Base-by-base conservation (phyloP, 257 asterid species). In the Petunia secreta region DNA sequence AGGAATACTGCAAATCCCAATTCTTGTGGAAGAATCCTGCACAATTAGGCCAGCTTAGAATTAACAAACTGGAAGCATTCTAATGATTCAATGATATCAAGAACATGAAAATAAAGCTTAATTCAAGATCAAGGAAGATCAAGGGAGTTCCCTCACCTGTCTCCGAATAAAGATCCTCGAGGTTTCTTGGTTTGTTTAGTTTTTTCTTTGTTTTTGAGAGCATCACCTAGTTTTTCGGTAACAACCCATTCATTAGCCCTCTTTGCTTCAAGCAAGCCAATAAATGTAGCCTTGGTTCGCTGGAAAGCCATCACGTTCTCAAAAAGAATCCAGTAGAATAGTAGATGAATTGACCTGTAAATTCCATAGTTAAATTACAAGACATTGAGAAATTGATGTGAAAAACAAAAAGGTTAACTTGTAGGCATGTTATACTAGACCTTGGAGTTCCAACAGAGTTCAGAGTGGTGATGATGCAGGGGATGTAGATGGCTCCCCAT, bases 301-400 rank as follows among this genome's bases (percentile, higher is more conserved):
- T 91, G 96, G 62, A 91, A 87, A n/a, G 94, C 89, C 94, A 91
- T 91, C 8, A 91, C 96, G 50, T 91, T 91, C 89, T 91, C 96
- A 0, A 89, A 91, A 9, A 91, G 91, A 2, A 91, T 87, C 96
- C 96, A 91, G 63, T 84, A 88, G 82, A 90, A 87, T 83, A 88
- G 16, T 71, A 91, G 75, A 57, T 91, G 91, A 13, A 89, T 86
- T 40, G 96, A 91, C 88, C 96, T 91, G 88, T 63, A 79, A 58
- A 39, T 34, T 37, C 8, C 36, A 53, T 25, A 63, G 63, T 67
- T 6, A 64, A 4, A 34, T 46, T 63, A 54, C 37, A 48, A 8
- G 34, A 41, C 37, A 0, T 37, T 1, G 0, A 41, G 53, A 54
- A 2, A 9, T 0, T 39, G 48, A 8, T 37, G 4, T 7, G 53